Evolutionary conservation across 2,329 filamentous ascomycete genomes (phyloP), one percentile per base, ranked within the genome.

Genomic region (Fusarium oxysporum): DNA sequence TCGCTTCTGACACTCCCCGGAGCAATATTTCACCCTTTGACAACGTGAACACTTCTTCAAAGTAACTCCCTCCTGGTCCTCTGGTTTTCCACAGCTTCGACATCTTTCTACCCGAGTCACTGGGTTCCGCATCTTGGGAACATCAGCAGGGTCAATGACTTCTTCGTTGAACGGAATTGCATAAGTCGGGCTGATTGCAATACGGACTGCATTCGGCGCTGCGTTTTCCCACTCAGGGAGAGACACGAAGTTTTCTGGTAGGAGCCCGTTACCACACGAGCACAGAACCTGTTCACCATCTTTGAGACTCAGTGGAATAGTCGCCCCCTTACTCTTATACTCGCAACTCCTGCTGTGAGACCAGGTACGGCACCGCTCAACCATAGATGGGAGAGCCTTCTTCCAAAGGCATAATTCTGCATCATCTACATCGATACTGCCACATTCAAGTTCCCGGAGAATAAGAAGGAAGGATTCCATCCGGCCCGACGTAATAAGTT

Each of bases 321-420:
- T 80, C 6, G 80, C 79, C 4, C 78, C 78, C 4, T 73, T 71
- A 35, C 54, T 75, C 59, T 74, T 79, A 69, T 88, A 88, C 73
- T 86, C 85, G 67, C 86, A 88, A 5, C 56, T 71, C 0, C 76
- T 54, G 6, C 67, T 65, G 72, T 88, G 86, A 5, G 65, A 72
- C 85, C 85, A 87, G 8, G 82, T 85, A n/a, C 86, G 82, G 68
- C 85, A 86, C 35, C 86, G 80, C 77, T 88, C 86, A 3, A 78
- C 85, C 53, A 86, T 68, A 0, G 83, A 80, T 1, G 86, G 85
- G 6, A 88, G 75, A 3, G 77, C 61, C 41, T 78, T 81, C 73
- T 86, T 86, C 86, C 86, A 88, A 14, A 86, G 79, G 3, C 86
- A 78, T 6, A 94, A 81, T 41, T 92, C 92, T n/a, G 84, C 86